Conservation (phyloP, 768 basidiomycete genomes). For the Podaxis mareebaensis region DNA sequence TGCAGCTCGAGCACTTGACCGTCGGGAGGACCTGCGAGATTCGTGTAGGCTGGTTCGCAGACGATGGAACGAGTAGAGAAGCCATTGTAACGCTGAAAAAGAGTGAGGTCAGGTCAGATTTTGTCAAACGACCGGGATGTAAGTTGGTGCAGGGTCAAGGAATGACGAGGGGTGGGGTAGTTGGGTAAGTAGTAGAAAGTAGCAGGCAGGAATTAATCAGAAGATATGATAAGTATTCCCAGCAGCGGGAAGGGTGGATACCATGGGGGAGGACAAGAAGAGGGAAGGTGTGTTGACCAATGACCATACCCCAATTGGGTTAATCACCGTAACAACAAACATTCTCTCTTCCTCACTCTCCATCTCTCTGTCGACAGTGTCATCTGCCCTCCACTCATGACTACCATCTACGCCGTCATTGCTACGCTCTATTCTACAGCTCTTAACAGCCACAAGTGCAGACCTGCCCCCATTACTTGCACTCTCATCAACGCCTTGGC, state of each 20-base stretch:
- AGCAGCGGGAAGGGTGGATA: constrained; percentile 6
- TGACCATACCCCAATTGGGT: constrained; percentile 1
- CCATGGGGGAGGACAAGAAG: not conserved
- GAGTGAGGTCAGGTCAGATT: constrained; percentile 1
- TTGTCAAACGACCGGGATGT: not conserved
- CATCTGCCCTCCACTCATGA: not conserved
- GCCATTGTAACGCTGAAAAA: constrained; percentile 27
- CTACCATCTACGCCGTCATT: not conserved
- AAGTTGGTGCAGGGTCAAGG: constrained; percentile 7
- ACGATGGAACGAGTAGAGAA: constrained; percentile 29
- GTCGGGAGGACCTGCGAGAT: constrained; percentile 78
- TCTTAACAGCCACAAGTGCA: not conserved
- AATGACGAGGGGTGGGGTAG: constrained; percentile 1
- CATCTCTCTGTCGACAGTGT: not conserved
- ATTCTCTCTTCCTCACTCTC: not conserved
- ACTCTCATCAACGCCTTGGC: not conserved
- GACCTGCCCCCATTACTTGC: not conserved
- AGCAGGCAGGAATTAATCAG: not conserved
- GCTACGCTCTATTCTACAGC: not conserved
- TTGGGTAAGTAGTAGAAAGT: too few species aligned
- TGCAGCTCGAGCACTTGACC: constrained; percentile 85
- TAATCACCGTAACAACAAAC: constrained; percentile 13
- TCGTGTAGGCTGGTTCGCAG: constrained; percentile 34
- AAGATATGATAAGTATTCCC: constrained; percentile 9
- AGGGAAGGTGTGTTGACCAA: not conserved